A percentile compares a stretch with the other conserved stretches of the same genome.
Conservation (phyloP, 768 basidiomycete species). For the Suillus fuscotomentosus region DNA sequence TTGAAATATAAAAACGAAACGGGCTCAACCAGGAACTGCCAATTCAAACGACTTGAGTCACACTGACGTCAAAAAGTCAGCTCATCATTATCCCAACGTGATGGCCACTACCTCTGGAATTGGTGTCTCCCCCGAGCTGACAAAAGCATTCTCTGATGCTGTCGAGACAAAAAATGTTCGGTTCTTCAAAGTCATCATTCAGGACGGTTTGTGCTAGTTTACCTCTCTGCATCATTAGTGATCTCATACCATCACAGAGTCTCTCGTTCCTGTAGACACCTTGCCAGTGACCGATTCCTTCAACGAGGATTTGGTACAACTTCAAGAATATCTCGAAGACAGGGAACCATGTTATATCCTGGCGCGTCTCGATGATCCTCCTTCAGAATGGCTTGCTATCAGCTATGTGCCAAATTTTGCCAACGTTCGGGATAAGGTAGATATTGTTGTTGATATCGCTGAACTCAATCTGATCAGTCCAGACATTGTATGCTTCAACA, state of each 20-base stretch:
- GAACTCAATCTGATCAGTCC: not conserved
- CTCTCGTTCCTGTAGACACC: constrained; percentile 59
- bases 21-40: not conserved
- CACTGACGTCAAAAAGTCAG: not conserved
- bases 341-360: constrained; percentile 75
- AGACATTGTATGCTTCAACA: constrained; percentile 91
- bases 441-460: constrained; percentile 6
- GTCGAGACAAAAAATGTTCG: constrained; percentile 50
- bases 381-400: constrained; percentile 68
- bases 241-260: constrained; percentile 49
- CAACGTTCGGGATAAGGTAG: constrained; percentile 78
- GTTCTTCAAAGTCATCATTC: constrained; percentile 77
- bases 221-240: constrained; percentile 8
- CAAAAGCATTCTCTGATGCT: constrained; percentile 56
- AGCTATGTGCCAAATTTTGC: constrained; percentile 84
- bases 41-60: not conserved
- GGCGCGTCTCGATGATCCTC: constrained; percentile 57
- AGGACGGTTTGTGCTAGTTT: constrained; percentile 55
- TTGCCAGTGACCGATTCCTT: constrained; percentile 51
- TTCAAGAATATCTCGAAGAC: constrained; percentile 59
- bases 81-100: not conserved
- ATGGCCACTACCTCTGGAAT: constrained; percentile 79
- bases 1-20: not conserved
- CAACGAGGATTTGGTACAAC: constrained; percentile 55
- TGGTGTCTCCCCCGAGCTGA: constrained; percentile 55